Conservation (phyloP, 306 rosid species). For the Cucurbita argyrosperma region DNA sequence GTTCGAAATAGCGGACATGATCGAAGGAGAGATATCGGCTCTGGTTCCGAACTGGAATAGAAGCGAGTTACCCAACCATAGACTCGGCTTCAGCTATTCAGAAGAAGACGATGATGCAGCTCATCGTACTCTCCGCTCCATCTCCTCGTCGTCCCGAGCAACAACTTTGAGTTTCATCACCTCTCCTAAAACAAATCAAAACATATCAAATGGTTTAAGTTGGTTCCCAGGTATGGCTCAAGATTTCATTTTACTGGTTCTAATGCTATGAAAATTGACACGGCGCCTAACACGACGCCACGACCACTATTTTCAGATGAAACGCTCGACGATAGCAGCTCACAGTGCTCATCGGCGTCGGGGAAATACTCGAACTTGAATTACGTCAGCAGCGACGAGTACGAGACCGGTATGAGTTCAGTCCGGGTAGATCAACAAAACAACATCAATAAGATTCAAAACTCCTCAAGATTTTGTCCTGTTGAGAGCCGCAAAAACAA, state of each 20-base stretch:
- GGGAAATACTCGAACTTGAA: constrained; percentile 50
- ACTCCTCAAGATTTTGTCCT: constrained; percentile 39
- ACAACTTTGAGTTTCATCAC: constrained; percentile 21
- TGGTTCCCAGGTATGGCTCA: constrained; percentile 43
- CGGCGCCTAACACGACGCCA: not conserved
- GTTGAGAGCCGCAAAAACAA: constrained; percentile 19
- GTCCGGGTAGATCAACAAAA: constrained; percentile 26
- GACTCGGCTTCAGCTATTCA: constrained; percentile 29
- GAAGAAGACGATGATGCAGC: constrained; percentile 19
- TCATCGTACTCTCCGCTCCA: constrained; percentile 25
- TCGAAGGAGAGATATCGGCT: constrained; percentile 58
- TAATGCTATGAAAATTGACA: not conserved
- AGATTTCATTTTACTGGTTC: not conserved
- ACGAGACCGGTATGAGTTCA: constrained; percentile 13
- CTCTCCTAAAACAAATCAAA: constrained; percentile 25
- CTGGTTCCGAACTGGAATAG: constrained; percentile 44
- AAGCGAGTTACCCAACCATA: constrained; percentile 14
- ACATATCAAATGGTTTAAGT: constrained; percentile 18
- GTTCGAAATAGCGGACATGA: constrained; percentile 67
- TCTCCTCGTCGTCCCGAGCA: constrained; percentile 50
- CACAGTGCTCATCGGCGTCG: constrained; percentile 52
- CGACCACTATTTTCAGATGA: constrained; percentile 39
- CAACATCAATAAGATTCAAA: constrained; percentile 26
- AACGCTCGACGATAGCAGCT: constrained; percentile 48
- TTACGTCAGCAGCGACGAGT: constrained; percentile 30